Evolutionary conservation across 2,329 filamentous ascomycete genomes (phyloP), one percentile per base, ranked within the genome.

Genomic region (Epichloe amarillans): DNA sequence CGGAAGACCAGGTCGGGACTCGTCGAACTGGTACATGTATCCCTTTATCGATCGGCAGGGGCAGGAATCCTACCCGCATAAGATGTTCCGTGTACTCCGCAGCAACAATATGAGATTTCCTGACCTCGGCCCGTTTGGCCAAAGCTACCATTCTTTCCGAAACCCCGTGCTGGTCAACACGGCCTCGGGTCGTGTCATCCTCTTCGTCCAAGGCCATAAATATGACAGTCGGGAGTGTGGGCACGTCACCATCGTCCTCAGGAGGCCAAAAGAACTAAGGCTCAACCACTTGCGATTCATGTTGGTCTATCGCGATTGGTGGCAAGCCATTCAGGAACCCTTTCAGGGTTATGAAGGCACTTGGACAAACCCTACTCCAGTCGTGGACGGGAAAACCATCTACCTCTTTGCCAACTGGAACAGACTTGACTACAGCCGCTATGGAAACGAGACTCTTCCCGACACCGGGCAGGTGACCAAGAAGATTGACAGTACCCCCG

Each of bases 341-440:
- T 50, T 60, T 11, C 57, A 57, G 11, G 50, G 49, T 30, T 30
- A 58, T 57, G 2, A 53, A 17, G 59, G 60, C 6, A 61, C 58
- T 11, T 63, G 61, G 61, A 59, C 59, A n/a, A 64, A 64, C 47
- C 61, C 61, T 3, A 61, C 61, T 7, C 52, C 61, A 2, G 61
- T 63, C 21, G 57, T 62, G 6, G 61, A 62, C 49, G 60, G 60
- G 52, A 53, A 43, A 64, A 64, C 60, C 37, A 59, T 64, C 53
- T 64, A 64, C 50, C 57, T 64, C 12, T 64, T 62, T 48, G 46
- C 62, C 49, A 61, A 54, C 47, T 62, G 61, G 61, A 63, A 64
- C 50, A 51, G 49, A 30, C 59, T 52, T 48, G 53, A 42, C 26
- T 61, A 62, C 54, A 62, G 58, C 54, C 61, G 60, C 42, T 48